Base-by-base conservation (phyloP, 164 flowering plant species). In the Saururus chinensis region DNA sequence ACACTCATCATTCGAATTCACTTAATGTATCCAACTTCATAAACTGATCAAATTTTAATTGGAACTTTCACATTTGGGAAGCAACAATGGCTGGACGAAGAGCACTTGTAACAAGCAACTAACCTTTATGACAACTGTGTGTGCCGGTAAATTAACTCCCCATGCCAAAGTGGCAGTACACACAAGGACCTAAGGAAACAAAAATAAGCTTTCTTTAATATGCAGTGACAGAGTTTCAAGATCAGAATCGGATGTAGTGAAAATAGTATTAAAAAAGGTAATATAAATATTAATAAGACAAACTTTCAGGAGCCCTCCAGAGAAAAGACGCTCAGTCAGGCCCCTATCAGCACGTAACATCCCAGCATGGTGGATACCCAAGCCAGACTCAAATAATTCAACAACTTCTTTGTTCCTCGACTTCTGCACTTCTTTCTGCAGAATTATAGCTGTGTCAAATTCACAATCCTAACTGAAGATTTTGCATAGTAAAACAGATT, bases 101-200 rank as follows among this genome's bases (percentile, higher is more conserved):
- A 19, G 12, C 20, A 10, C n/a, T 19, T 11, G 23, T n/a, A 16
- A 24, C 49, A 53, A 0, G 19, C 42, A 51, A 85, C 66, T 40
- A 53, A 74, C 99, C 98, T 95, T 95, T 61, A 95, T 95, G 54
- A 95, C 96, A 71, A 95, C 99, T 9, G 99, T 95, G 70, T 95
- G 99, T 72, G 99, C 99, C 57, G 99, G 99, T 69, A 95, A 76
- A 76, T 95, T 95, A 37, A 95, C 99, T 62, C 99, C 99, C 99
- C 99, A 95, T 64, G 99, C 99, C 80, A 95, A 74, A 62, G 99
- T 95, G 62, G 99, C 97, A 57, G 99, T 95, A 79, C 99, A 95
- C 60, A 95, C 96, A 73, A 95, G 96, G 22, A 95, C 97, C 99
- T 95, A 73, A 65, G 66, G 60, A 55, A 60, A 41, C 35, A 69